phyloP scores from a whole-genome alignment of 176 grass and related monocot species.

The Aegilops umbellulata region DNA sequence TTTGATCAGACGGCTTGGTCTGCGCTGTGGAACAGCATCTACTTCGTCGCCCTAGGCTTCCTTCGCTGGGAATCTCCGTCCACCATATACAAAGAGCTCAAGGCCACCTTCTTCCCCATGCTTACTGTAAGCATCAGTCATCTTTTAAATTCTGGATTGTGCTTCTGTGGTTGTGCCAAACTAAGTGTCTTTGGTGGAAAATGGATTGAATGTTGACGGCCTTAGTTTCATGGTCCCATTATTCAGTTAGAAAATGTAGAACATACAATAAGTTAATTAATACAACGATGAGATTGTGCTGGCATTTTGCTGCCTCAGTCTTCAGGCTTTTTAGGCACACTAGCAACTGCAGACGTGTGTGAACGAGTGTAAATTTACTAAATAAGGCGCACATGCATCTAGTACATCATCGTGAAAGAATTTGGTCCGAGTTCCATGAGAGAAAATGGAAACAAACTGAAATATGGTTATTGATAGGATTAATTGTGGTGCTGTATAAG shows the following conservation, averaged over 20 bases:
- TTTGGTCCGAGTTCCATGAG: not conserved
- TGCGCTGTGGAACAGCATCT: conserved; percentile 95
- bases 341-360: not conserved
- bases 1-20: conserved; percentile 94
- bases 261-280: not conserved
- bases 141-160: conserved; percentile 5
- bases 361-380: not conserved
- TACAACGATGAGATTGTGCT: not conserved
- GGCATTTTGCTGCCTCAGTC: not conserved
- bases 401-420: not conserved
- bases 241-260: not conserved
- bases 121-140: conserved; percentile 67
- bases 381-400: not conserved
- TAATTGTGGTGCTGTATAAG: not conserved
- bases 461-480: not conserved
- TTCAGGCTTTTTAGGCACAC: not conserved
- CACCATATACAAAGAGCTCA: conserved; percentile 72
- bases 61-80: conserved; percentile 77
- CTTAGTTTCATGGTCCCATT: not conserved
- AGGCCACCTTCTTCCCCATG: conserved; percentile 91
- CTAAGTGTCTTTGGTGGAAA: not conserved
- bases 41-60: conserved; percentile 73
- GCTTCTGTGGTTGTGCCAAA: not conserved
- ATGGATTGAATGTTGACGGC: not conserved
- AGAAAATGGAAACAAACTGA: not conserved